Evolutionary conservation across 768 basidiomycete species (phyloP).

Genomic region (Suillus fuscotomentosus): DNA sequence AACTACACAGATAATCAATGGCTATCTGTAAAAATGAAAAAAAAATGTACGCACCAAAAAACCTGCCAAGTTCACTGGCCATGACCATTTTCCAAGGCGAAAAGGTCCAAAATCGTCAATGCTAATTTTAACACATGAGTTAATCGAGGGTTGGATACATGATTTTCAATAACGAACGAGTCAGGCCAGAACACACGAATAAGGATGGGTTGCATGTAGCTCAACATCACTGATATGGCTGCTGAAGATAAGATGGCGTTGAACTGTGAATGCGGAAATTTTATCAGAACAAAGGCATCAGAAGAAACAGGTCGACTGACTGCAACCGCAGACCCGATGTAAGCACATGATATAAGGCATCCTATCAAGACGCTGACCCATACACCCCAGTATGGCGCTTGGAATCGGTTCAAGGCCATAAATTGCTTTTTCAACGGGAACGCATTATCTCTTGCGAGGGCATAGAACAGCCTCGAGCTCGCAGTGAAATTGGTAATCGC

Average conservation of each 20-base stretch:
- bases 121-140: slow-evolving; percentile 48
- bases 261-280: slow-evolving; percentile 32
- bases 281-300: neutral
- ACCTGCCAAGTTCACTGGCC: slow-evolving; percentile 48
- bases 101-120: slow-evolving; percentile 51
- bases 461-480: slow-evolving; percentile 56
- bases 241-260: slow-evolving; percentile 57
- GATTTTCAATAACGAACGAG: slow-evolving; percentile 33
- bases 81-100: slow-evolving; percentile 50
- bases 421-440: slow-evolving; percentile 46
- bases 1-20: slow-evolving; percentile 35
- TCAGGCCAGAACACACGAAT: slow-evolving; percentile 58
- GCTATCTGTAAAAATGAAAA: neutral
- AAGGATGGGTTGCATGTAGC: slow-evolving; percentile 56
- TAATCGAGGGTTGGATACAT: slow-evolving; percentile 36
- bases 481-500: slow-evolving; percentile 59
- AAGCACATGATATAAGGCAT: slow-evolving; percentile 55
- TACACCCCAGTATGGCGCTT: slow-evolving; percentile 54
- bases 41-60: slow-evolving; percentile 35
- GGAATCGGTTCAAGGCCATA: slow-evolving; percentile 49
- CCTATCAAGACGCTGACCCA: slow-evolving; percentile 54
- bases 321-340: slow-evolving; percentile 55
- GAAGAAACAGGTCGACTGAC: slow-evolving; percentile 30
- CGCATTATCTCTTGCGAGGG: slow-evolving; percentile 53
- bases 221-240: slow-evolving; percentile 56